These are phyloP conservation scores for Apiospora marii DNA, from an alignment of 2,329 filamentous ascomycete species.

Conservation along the genomic window DNA sequence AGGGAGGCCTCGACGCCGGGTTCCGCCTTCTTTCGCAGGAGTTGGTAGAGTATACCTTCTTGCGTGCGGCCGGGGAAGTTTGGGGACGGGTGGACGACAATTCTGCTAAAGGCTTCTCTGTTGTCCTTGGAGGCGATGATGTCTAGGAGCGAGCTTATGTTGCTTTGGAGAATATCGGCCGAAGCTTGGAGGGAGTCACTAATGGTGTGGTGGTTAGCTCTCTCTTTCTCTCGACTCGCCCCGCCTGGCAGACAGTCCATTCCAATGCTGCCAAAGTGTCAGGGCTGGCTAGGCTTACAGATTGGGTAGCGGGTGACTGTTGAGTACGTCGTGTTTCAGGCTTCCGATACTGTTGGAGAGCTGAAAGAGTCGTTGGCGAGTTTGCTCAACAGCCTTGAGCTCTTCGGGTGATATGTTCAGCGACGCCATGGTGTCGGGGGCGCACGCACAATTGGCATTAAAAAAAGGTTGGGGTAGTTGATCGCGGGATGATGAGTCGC, in stretches of 20 bases:
- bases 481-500: neutral
- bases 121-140: slow-evolving; percentile 67
- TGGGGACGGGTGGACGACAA: slow-evolving; percentile 79
- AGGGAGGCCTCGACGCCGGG: slow-evolving; percentile 79
- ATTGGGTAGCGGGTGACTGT: slow-evolving; percentile 71
- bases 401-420: slow-evolving; percentile 65
- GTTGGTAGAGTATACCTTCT: slow-evolving; percentile 69
- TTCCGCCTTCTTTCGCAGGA: slow-evolving; percentile 85
- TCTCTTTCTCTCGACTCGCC: neutral
- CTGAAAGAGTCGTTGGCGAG: slow-evolving; percentile 72
- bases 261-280: neutral
- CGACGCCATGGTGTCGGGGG: slow-evolving; percentile 40
- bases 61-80: slow-evolving; percentile 76
- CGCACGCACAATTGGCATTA: neutral
- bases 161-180: slow-evolving; percentile 73
- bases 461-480: no score
- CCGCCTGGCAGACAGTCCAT: neutral
- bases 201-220: neutral
- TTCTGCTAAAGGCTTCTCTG: slow-evolving; percentile 70
- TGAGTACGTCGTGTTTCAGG: slow-evolving; percentile 65
- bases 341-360: slow-evolving; percentile 73
- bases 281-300: slow-evolving; percentile 56
- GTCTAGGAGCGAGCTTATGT: slow-evolving; percentile 72
- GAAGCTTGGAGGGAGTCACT: slow-evolving; percentile 78
- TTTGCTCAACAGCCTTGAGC: slow-evolving; percentile 74